Evolutionary conservation across 768 basidiomycete genomes (phyloP), one percentile per base, ranked within the genome.

Genomic region (Botryobasidium botryosum): DNA sequence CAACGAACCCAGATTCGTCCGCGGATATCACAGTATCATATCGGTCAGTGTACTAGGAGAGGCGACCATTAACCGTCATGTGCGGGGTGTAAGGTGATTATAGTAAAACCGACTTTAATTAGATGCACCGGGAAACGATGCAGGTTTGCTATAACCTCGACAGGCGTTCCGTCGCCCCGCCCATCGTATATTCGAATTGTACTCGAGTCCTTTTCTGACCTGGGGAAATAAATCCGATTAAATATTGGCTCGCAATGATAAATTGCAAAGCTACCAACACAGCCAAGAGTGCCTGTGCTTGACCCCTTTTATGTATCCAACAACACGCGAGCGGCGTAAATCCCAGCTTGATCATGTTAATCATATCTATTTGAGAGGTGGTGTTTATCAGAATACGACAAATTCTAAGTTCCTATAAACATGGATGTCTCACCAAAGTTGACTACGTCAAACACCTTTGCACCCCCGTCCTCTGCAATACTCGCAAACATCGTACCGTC

Each of bases 401-500:
- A n/a, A n/a, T n/a, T n/a, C n/a, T n/a, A n/a, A n/a, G n/a, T n/a
- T n/a, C n/a, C 23, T n/a, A 33, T 15, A 24, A n/a, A 40, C 28
- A 17, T 46, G 18, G 17, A 25, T 15, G 15, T 58, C 81, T 40
- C 53, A 94, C 92, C 94, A 59, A 96, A 97, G 62, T 97, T 96
- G 49, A 94, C 72, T 1, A 99, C 88, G 57, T 99, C 94, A 54
- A 97, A 97, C 25, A 99, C 84, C 61, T 97, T 90, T 13, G 81
- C 86, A 28, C 70, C 86, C 45, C 86, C 82, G 55, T 92, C 90
- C 52, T 88, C 90, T 1, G 87, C 79, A 2, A 96, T 70, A 23
- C 79, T 92, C 1, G 92, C 92, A 59, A 87, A 88, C 31, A 90
- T 63, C 57, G 84, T 79, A 0, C 94, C 94, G 57, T 99, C 91